These are phyloP conservation scores for Penicillium turbatum DNA, from an alignment of 495 filamentous ascomycete species.

Conservation along the genomic window DNA sequence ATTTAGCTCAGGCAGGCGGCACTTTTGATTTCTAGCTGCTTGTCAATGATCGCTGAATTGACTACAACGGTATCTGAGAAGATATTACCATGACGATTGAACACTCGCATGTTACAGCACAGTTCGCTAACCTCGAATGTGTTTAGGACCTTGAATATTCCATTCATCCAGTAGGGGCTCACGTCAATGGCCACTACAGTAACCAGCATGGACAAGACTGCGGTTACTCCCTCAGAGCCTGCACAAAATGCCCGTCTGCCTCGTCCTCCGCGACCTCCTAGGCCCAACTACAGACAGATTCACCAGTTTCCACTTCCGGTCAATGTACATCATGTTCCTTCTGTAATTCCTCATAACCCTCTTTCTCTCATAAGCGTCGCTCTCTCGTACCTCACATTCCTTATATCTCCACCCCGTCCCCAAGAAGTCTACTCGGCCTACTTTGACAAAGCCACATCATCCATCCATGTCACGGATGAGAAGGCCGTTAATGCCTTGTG, in stretches of 20 bases:
- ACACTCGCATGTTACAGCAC: slow-evolving; percentile 9
- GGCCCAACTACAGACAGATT: slow-evolving; percentile 63
- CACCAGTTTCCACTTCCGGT: slow-evolving; percentile 80
- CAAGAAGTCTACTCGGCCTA: slow-evolving; percentile 70
- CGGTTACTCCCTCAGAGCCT: slow-evolving; percentile 9
- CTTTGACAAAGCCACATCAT: slow-evolving; percentile 74
- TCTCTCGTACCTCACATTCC: slow-evolving; percentile 68
- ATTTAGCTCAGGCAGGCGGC: slow-evolving; percentile 48
- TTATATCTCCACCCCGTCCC: slow-evolving; percentile 59
- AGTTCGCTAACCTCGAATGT: slow-evolving; percentile 23
- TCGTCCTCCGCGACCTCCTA: slow-evolving; percentile 45
- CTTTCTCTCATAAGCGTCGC: slow-evolving; percentile 76
- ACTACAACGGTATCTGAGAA: slow-evolving; percentile 99
- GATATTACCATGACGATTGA: slow-evolving; percentile 18
- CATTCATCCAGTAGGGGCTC: slow-evolving; percentile 14
- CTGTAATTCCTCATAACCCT: slow-evolving; percentile 88
- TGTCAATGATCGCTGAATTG: slow-evolving; percentile 67
- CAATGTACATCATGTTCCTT: slow-evolving; percentile 72
- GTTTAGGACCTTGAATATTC: slow-evolving; percentile 6
- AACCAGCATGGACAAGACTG: slow-evolving; percentile 16
- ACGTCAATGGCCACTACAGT: slow-evolving; percentile 15
- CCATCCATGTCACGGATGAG: slow-evolving; percentile 78
- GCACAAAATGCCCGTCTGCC: slow-evolving; percentile 19
- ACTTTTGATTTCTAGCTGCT: slow-evolving; percentile 72
- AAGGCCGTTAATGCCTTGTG: slow-evolving; percentile 74